Conservation (phyloP, 768 basidiomycete genomes). For the Termitomyces sp. region DNA sequence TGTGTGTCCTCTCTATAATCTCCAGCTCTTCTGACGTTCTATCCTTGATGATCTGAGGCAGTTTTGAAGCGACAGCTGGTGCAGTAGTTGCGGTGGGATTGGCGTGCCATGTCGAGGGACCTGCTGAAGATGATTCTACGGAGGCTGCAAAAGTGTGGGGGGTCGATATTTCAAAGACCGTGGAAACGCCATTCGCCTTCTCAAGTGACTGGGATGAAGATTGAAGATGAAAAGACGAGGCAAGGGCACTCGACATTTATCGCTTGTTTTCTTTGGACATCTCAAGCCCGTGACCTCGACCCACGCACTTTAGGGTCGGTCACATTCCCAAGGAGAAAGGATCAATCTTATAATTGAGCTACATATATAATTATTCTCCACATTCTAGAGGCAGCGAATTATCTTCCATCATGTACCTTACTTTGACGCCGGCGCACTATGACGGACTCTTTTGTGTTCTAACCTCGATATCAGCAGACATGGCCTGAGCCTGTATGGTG, state of each 20-base stretch:
- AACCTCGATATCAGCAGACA: constrained; percentile 11
- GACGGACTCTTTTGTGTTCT: not conserved
- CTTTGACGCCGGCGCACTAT: not conserved
- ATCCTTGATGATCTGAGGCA: constrained; percentile 24
- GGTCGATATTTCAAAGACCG: constrained; percentile 15
- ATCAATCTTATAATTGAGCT: not conserved
- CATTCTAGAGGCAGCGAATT: not conserved
- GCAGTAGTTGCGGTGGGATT: constrained; percentile 10
- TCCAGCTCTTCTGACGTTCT: constrained; percentile 47
- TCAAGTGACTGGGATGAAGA: constrained; percentile 16
- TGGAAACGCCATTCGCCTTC: constrained; percentile 11
- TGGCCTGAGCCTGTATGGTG: constrained; percentile 22
- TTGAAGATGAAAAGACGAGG: constrained; percentile 26
- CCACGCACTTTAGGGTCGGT: constrained; percentile 32
- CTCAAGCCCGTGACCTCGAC: constrained; percentile 31
- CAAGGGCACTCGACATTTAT: constrained; percentile 36
- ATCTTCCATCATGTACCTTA: not conserved
- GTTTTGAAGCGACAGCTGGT: constrained; percentile 13
- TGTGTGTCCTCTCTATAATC: constrained; percentile 37
- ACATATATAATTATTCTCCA: not conserved
- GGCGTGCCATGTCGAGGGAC: constrained; percentile 23
- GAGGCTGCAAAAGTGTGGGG: constrained; percentile 19
- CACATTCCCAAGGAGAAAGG: not conserved
- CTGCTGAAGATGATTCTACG: constrained; percentile 18
- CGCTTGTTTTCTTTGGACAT: constrained; percentile 35